These are phyloP conservation scores for Naematelia encephala DNA, from an alignment of 768 basidiomycete genomes.

Conservation along the genomic window DNA sequence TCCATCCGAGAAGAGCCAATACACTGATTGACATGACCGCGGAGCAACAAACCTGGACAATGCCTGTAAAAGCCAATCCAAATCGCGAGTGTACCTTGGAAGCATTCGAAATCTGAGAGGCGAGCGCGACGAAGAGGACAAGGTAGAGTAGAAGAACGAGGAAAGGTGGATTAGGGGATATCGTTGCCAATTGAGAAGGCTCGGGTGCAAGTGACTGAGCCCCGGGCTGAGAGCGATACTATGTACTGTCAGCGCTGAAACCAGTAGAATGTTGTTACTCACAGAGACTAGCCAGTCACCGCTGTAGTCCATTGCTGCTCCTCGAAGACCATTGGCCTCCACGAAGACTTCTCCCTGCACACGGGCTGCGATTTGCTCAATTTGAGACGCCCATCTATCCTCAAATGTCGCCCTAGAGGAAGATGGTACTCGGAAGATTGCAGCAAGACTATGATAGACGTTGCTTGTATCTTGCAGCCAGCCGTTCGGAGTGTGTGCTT, in stretches of 20 bases:
- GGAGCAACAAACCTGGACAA: constrained; percentile 86
- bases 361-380: constrained; percentile 9
- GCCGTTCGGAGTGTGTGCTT: not conserved
- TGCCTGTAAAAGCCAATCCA: constrained; percentile 87
- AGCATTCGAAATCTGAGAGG: constrained; percentile 41
- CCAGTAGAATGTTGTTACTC: constrained; percentile 9
- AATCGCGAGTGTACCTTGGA: constrained; percentile 79
- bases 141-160: constrained; percentile 34
- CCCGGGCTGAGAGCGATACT: not conserved
- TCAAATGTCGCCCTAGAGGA: constrained; percentile 18
- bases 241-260: not conserved
- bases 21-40: constrained; percentile 92
- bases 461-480: not conserved
- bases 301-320: constrained; percentile 11
- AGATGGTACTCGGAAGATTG: constrained; percentile 21
- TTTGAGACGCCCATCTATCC: constrained; percentile 16
- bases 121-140: constrained; percentile 35
- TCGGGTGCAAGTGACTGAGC: not conserved
- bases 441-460: constrained; percentile 27
- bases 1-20: constrained; percentile 76
- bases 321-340: constrained; percentile 18
- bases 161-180: constrained; percentile 6
- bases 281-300: constrained; percentile 35
- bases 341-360: constrained; percentile 32
- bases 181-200: constrained; percentile 1